Evolutionary conservation across 805 yeast genomes (phyloP), one percentile per base, ranked within the genome.

Genomic region (Saccharomycopsis vini): DNA sequence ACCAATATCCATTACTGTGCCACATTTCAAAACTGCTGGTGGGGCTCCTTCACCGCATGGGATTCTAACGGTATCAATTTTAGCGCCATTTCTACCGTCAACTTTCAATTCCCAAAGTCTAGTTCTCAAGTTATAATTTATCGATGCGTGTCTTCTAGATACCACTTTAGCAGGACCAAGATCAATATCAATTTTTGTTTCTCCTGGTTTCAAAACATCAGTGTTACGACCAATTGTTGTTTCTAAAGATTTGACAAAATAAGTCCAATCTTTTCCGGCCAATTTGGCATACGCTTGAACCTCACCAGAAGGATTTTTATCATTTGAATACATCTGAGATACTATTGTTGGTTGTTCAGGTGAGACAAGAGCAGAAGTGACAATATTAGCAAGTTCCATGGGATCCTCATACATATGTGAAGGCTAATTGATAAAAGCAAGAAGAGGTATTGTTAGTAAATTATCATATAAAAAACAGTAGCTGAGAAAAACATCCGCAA

Each of bases 231-330:
- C 98, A 46, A 92, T 84, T 1, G 81, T 66, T 4, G 90, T 74
- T 23, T 72, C 73, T 41, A 90, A 67, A 15, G 78, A 69, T 58
- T 89, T 86, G 35, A 92, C 96, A 57, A 88, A 92, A 59, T 73
- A 92, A 1, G 98, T 90, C 98, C 98, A 92, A 56, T 77, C 78
- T 29, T 72, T 66, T 36, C 98, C 98, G 0, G 97, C 89, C 39
- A 92, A 81, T 61, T 92, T 92, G 29, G 97, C 98, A 61, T 90
- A 92, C 0, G 98, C 98, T 64, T 89, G 95, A n/a, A 92, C 89
- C 59, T 89, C 95, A 3, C 69, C 58, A 31, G 71, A 73, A 28
- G 68, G 58, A 43, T 67, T 82, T 49, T 77, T 75, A 41, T 79
- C 86, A 61, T 92, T 92, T 44, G 90, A 77, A 58, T 75, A 85